Evolutionary conservation across 805 yeast species (phyloP).

Genomic region (Ogataea polymorpha): DNA sequence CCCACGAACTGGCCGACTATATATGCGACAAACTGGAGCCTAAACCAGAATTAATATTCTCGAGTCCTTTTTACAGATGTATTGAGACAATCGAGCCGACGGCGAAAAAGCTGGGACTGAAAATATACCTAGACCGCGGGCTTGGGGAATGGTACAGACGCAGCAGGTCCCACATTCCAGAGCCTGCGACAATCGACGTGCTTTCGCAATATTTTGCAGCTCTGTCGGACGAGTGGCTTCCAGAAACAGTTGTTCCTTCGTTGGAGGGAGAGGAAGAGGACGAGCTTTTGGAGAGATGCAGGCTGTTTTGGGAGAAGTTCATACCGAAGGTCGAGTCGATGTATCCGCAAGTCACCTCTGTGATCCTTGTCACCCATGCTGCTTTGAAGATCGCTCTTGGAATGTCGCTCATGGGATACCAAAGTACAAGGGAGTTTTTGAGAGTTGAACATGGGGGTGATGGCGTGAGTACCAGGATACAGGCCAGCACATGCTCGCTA

Average conservation of each 20-base stretch:
- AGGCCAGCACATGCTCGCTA: conserved; percentile 84
- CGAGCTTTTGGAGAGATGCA: conserved; percentile 64
- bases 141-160: conserved; percentile 89
- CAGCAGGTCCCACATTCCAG: conserved; percentile 65
- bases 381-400: conserved; percentile 90
- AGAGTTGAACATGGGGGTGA: conserved; percentile 42
- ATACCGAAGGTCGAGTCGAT: conserved; percentile 53
- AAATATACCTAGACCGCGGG: conserved; percentile 72
- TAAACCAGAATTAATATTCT: conserved; percentile 66
- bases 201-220: conserved; percentile 54
- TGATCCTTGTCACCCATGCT: conserved; percentile 86
- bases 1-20: conserved; percentile 69
- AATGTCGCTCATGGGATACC: conserved; percentile 59
- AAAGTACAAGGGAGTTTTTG: conserved; percentile 49
- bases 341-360: conserved; percentile 57
- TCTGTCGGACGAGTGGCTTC: conserved; percentile 44
- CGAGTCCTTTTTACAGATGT: conserved; percentile 89
- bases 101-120: conserved; percentile 54
- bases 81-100: conserved; percentile 76
- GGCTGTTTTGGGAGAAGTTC: conserved; percentile 51
- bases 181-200: conserved; percentile 53
- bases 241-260: conserved; percentile 57
- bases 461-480: conserved; percentile 35
- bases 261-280: conserved; percentile 69
- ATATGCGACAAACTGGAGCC: conserved; percentile 44